Percentiles rank a stretch among this genome's conserved stretches.
These are phyloP conservation scores for Coprinellus micaceus DNA, from an alignment of 768 basidiomycete species.

Conservation along the genomic window DNA sequence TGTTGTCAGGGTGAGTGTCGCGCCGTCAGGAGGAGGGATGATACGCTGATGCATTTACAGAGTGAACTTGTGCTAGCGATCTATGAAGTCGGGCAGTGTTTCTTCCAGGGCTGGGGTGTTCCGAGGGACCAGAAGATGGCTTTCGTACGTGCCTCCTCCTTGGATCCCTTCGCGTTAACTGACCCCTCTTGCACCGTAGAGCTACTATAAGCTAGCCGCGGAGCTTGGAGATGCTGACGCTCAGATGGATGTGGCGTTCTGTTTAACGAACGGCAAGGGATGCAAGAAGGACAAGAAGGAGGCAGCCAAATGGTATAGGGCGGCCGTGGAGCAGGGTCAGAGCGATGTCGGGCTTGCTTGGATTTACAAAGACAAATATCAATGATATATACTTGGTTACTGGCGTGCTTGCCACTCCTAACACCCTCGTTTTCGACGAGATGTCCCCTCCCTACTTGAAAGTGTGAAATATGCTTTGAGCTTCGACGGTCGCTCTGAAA, in stretches of 20 bases:
- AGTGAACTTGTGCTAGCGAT: conserved; percentile 84
- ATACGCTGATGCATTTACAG: too few relatives aligned
- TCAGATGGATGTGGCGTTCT: conserved; percentile 82
- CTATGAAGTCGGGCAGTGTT: conserved; percentile 90
- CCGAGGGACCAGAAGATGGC: conserved; percentile 87
- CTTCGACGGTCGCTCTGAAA: too few relatives aligned
- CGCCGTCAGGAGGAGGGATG: too few relatives aligned
- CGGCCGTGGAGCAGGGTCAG: conserved; percentile 71
- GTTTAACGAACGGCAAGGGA: conserved; percentile 81
- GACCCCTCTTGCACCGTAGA: conserved; percentile 36
- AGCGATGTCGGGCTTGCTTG: conserved; percentile 85
- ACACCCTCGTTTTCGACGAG: too few relatives aligned
- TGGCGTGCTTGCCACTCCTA: neutral
- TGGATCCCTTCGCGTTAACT: neutral
- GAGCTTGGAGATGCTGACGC: conserved; percentile 83
- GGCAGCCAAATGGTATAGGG: conserved; percentile 87
- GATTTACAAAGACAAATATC: conserved; percentile 90
- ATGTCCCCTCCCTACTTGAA: too few relatives aligned
- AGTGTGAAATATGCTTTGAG: too few relatives aligned
- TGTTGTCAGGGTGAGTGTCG: conserved; percentile 46
- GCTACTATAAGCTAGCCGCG: conserved; percentile 82
- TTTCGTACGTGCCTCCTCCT: conserved; percentile 50
- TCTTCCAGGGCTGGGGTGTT: conserved; percentile 91
- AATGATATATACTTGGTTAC: conserved; percentile 22
- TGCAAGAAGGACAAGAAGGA: conserved; percentile 86